These are phyloP conservation scores for Trematosphaeria pertusa DNA, from an alignment of 2,329 filamentous ascomycete genomes.

Conservation along the genomic window DNA sequence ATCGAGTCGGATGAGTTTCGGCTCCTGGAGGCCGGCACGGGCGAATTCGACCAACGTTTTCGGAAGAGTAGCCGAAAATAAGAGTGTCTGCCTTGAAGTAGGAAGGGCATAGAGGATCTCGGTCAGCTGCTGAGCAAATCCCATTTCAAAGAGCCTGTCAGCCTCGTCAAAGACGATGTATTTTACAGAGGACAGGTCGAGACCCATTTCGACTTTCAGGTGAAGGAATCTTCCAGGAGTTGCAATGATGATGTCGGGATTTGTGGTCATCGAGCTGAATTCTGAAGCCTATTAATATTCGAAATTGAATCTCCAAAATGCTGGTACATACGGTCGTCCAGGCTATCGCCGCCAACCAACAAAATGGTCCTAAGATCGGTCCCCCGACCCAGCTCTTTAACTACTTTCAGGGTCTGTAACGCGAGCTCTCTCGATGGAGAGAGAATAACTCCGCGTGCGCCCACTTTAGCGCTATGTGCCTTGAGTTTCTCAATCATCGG, in stretches of 20 bases:
- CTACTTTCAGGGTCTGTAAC: slow-evolving; percentile 92
- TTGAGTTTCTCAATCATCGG: slow-evolving; percentile 97
- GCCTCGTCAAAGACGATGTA: slow-evolving; percentile 99
- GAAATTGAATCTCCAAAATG: too few species aligned
- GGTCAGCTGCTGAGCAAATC: slow-evolving; percentile 89
- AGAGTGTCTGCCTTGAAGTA: slow-evolving; percentile 80
- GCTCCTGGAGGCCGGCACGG: slow-evolving; percentile 89
- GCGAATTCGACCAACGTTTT: slow-evolving; percentile 96
- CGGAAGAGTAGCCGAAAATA: slow-evolving; percentile 95
- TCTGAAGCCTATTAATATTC: slow-evolving; percentile 50
- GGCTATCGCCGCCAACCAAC: slow-evolving; percentile 90
- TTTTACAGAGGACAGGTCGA: slow-evolving; percentile 87
- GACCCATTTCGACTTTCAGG: slow-evolving; percentile 93
- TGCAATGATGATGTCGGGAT: slow-evolving; percentile 96
- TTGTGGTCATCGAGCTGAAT: slow-evolving; percentile 88
- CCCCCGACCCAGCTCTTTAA: slow-evolving; percentile 89
- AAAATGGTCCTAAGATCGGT: slow-evolving; percentile 91
- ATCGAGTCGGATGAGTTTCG: slow-evolving; percentile 86
- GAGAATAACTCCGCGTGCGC: slow-evolving; percentile 83
- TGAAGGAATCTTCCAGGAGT: slow-evolving; percentile 96
- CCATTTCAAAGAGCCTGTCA: slow-evolving; percentile 97
- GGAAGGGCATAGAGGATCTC: slow-evolving; percentile 93
- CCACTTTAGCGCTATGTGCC: slow-evolving; percentile 84
- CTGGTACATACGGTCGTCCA: slow-evolving; percentile 74
- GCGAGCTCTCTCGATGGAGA: slow-evolving; percentile 94